Conservation (phyloP, 164 flowering plant genomes). For the Liriodendron chinense region DNA sequence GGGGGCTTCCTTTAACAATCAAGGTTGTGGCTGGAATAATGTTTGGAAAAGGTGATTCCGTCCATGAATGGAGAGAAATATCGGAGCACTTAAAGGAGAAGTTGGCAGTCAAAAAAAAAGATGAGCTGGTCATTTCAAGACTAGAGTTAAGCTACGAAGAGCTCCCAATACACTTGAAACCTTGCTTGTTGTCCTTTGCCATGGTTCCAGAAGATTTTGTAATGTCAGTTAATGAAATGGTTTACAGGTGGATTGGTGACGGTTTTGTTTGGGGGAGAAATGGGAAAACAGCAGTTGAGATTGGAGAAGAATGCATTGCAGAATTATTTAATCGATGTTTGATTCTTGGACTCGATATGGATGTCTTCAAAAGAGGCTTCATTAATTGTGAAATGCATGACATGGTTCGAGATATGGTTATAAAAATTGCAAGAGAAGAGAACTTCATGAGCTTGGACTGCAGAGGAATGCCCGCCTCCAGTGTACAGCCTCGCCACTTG, state of each 20-base stretch:
- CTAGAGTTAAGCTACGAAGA: neutral
- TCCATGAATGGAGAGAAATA: neutral
- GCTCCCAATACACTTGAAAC: neutral
- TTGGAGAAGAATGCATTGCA: neutral
- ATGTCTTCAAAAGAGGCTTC: neutral
- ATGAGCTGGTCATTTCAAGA: neutral
- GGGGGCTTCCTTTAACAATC: neutral
- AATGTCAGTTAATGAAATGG: neutral
- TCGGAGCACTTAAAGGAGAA: neutral
- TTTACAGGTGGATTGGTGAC: neutral
- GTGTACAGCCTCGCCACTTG: neutral
- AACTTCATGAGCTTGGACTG: neutral
- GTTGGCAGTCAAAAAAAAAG: neutral
- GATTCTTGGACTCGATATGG: neutral
- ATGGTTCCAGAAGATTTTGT: neutral
- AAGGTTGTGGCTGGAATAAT: neutral
- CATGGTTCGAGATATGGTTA: neutral
- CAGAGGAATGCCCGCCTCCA: neutral
- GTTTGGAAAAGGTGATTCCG: neutral
- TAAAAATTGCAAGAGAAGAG: slow-evolving; percentile 1
- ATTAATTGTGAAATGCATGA: neutral
- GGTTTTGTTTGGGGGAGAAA: neutral
- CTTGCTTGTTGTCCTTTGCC: neutral
- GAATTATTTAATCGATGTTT: slow-evolving; percentile 7
- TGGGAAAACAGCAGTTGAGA: neutral